These are phyloP conservation scores for Phellopilus nigrolimitatus DNA, from an alignment of 1,284 basidiomycete genomes.

Conservation along the genomic window DNA sequence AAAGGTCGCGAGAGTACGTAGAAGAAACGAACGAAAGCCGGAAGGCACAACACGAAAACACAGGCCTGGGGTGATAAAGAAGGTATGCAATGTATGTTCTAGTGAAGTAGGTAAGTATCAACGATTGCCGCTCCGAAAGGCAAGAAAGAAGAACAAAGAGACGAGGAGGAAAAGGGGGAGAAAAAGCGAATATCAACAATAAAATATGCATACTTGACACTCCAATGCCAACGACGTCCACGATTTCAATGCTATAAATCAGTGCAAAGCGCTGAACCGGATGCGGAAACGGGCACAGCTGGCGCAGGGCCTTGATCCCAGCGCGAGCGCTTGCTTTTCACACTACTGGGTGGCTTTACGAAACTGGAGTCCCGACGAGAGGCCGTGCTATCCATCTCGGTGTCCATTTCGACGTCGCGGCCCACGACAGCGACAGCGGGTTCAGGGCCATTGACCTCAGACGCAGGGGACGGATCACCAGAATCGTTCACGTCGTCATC, in stretches of 20 bases:
- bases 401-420: conserved; percentile 23
- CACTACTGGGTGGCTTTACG: not conserved
- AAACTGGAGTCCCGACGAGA: not conserved
- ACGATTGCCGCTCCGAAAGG: too few species aligned
- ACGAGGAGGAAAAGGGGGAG: too few species aligned
- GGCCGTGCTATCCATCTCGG: not conserved
- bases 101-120: too few species aligned
- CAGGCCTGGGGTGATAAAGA: too few species aligned
- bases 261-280: not conserved
- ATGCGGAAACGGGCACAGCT: not conserved
- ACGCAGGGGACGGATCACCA: conserved; percentile 23
- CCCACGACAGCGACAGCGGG: conserved; percentile 24
- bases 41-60: too few species aligned
- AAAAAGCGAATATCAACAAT: too few species aligned
- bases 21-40: too few species aligned
- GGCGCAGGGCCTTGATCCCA: conserved; percentile 5
- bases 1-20: too few species aligned
- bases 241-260: conserved; percentile 14
- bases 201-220: too few species aligned
- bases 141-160: too few species aligned
- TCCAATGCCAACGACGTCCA: too few species aligned
- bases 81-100: too few species aligned
- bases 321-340: not conserved
- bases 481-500: conserved; percentile 24
- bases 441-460: conserved; percentile 23